Conservation (phyloP, 352 stramenopile species). For the Phytophthora citricola region DNA sequence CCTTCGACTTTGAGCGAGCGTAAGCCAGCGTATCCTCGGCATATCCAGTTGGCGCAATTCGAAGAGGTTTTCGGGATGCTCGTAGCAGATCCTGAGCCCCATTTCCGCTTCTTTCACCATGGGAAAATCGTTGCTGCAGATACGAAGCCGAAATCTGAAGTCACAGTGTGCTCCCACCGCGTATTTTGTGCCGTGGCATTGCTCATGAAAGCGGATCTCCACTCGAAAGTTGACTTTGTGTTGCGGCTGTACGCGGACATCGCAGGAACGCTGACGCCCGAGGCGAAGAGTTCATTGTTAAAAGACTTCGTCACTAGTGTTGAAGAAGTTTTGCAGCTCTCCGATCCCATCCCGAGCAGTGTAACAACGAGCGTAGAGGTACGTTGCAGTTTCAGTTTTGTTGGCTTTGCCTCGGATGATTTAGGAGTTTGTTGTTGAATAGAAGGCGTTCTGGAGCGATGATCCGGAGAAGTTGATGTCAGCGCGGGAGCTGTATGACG, state of each 20-base stretch:
- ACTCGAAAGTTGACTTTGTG: slow-evolving; percentile 67
- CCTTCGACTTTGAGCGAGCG: slow-evolving; percentile 13
- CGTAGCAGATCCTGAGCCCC: slow-evolving; percentile 62
- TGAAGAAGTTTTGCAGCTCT: slow-evolving; percentile 49
- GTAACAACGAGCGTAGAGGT: slow-evolving; percentile 34
- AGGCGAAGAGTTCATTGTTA: slow-evolving; percentile 51
- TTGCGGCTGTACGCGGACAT: slow-evolving; percentile 66
- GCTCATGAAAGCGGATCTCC: slow-evolving; percentile 56
- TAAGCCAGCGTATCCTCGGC: slow-evolving; percentile 48
- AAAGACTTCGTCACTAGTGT: slow-evolving; percentile 52
- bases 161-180: slow-evolving; percentile 55
- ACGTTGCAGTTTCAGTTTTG: background rate
- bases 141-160: slow-evolving; percentile 16
- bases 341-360: slow-evolving; percentile 31
- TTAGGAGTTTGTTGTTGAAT: background rate
- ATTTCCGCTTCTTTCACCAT: slow-evolving; percentile 71
- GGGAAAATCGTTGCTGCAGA: slow-evolving; percentile 24
- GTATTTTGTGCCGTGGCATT: slow-evolving; percentile 67
- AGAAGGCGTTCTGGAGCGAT: slow-evolving; percentile 55
- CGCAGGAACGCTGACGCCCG: slow-evolving; percentile 41
- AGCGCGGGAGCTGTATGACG: slow-evolving; percentile 53
- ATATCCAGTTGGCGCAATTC: slow-evolving; percentile 59
- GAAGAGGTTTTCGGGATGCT: slow-evolving; percentile 84
- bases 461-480: slow-evolving; percentile 49
- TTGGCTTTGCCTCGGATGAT: too few species aligned